Percentiles rank a stretch among this genome's conserved stretches.
Evolutionary conservation across 768 basidiomycete species (phyloP).

Genomic region (Tremella mesenterica): DNA sequence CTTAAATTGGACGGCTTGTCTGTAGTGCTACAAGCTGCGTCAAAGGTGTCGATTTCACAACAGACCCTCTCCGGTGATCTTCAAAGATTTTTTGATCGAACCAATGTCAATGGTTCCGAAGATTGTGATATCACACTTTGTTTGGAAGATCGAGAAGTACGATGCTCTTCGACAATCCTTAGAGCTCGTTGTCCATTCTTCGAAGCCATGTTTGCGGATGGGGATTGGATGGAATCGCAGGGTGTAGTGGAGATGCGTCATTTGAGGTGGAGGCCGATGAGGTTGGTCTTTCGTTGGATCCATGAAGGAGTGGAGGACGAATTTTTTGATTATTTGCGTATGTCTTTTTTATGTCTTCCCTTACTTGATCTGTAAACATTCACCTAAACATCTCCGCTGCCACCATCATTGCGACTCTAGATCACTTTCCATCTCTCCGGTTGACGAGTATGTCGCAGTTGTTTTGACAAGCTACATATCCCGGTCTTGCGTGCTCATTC

Average conservation of each 20-base stretch:
- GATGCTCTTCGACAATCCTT: slow-evolving; percentile 64
- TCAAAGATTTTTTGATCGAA: slow-evolving; percentile 49
- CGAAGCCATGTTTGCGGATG: slow-evolving; percentile 68
- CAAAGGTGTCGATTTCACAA: slow-evolving; percentile 52
- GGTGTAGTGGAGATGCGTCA: slow-evolving; percentile 61
- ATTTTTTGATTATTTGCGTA: slow-evolving; percentile 65
- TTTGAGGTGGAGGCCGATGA: slow-evolving; percentile 63
- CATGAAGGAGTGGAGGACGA: slow-evolving; percentile 62
- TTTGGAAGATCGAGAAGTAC: slow-evolving; percentile 59
- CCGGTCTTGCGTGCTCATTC: too few species aligned
- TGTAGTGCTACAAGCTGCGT: slow-evolving; percentile 54
- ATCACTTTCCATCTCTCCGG: too few species aligned
- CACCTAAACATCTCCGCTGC: too few species aligned
- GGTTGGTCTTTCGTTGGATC: slow-evolving; percentile 64
- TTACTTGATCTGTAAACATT: too few species aligned
- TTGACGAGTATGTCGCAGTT: too few species aligned
- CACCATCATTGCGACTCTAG: too few species aligned
- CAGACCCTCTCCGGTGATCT: slow-evolving; percentile 52
- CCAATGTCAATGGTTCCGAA: slow-evolving; percentile 7
- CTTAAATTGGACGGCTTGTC: slow-evolving; percentile 56
- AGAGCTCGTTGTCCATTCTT: slow-evolving; percentile 78
- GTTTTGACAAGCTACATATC: too few species aligned
- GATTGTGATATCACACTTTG: slow-evolving; percentile 58
- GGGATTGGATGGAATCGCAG: slow-evolving; percentile 67
- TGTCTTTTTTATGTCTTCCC: slow-evolving; percentile 23